A percentile compares a stretch with the other conserved stretches of the same genome.
Conservation (phyloP, 768 basidiomycete genomes). For the Lactarius pseudohatsudake region DNA sequence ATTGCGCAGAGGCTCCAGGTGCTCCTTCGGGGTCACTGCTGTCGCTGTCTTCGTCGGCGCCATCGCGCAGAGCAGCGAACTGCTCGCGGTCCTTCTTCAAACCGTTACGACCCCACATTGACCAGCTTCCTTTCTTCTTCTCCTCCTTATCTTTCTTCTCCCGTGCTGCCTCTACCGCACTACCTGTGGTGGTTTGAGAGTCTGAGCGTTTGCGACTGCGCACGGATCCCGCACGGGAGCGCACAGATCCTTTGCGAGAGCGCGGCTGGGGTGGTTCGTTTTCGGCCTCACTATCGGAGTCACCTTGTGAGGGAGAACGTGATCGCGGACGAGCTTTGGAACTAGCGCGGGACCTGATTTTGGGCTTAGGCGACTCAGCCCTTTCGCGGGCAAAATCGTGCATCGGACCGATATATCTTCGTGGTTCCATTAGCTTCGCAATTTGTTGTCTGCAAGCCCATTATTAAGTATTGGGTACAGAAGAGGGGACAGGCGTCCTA, state of each 20-base stretch:
- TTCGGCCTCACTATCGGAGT: slow-evolving; percentile 16
- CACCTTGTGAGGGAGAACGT: slow-evolving; percentile 11
- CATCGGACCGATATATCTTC: slow-evolving; percentile 26
- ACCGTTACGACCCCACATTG: slow-evolving; percentile 20
- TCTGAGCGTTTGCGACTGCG: slow-evolving; percentile 61
- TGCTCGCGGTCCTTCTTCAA: slow-evolving; percentile 41
- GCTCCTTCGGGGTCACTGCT: slow-evolving; percentile 31
- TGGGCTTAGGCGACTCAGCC: slow-evolving; percentile 17
- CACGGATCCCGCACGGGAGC: slow-evolving; percentile 45
- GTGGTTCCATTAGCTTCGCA: slow-evolving; percentile 18
- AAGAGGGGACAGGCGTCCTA: not conserved
- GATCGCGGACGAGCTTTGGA: slow-evolving; percentile 18
- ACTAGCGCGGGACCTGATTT: slow-evolving; percentile 22
- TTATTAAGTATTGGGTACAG: not conserved
- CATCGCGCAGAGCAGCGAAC: slow-evolving; percentile 53
- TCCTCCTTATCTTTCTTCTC: slow-evolving; percentile 46
- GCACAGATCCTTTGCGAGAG: slow-evolving; percentile 33
- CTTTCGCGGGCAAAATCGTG: slow-evolving; percentile 23
- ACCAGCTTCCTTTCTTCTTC: slow-evolving; percentile 56
- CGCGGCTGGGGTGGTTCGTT: slow-evolving; percentile 20
- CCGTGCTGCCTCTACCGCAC: slow-evolving; percentile 40
- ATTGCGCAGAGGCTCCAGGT: slow-evolving; percentile 32
- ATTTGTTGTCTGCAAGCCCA: slow-evolving; percentile 20
- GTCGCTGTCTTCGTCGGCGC: slow-evolving; percentile 45
- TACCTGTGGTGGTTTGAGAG: slow-evolving; percentile 46